phyloP scores from a whole-genome alignment of 1,139 yeast genomes.

The Eremothecium gossypii region DNA sequence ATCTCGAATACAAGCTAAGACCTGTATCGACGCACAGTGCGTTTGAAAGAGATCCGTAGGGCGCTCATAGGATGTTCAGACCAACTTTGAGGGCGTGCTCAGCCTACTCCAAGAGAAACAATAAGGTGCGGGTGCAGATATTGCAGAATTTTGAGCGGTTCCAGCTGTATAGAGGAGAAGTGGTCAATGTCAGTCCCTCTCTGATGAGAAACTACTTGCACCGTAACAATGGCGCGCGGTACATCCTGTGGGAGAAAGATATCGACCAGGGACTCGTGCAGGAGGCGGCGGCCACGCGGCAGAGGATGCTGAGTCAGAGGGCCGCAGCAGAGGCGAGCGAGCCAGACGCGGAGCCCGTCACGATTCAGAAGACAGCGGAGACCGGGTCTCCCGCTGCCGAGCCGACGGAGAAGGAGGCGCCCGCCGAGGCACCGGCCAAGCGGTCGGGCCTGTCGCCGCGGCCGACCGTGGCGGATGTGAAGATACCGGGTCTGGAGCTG shows the following conservation, averaged over 20 bases:
- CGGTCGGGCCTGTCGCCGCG: background rate
- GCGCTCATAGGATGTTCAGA: constrained; percentile 15
- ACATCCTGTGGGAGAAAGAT: constrained; percentile 35
- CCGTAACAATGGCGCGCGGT: constrained; percentile 62
- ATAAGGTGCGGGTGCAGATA: constrained; percentile 60
- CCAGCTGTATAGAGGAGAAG: constrained; percentile 58
- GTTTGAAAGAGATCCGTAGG: too few relatives aligned
- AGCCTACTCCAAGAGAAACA: constrained; percentile 34
- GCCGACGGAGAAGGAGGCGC: constrained; percentile 5
- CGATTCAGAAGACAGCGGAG: too few relatives aligned
- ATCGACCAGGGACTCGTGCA: constrained; percentile 12
- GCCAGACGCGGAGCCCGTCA: too few relatives aligned
- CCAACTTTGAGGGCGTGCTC: constrained; percentile 25
- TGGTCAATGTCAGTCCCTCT: constrained; percentile 70
- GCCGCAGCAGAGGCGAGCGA: too few relatives aligned
- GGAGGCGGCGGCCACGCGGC: background rate
- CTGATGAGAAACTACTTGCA: constrained; percentile 75
- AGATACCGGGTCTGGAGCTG: constrained; percentile 17
- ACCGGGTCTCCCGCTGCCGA: too few relatives aligned
- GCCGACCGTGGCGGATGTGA: constrained; percentile 14
- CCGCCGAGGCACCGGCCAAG: background rate
- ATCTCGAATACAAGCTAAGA: too few relatives aligned
- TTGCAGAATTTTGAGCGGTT: constrained; percentile 53
- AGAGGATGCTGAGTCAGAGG: too few relatives aligned
- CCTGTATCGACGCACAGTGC: too few relatives aligned